Evolutionary conservation across 129 eudicot species (phyloP).

Genomic region (Artemisia argyi): DNA sequence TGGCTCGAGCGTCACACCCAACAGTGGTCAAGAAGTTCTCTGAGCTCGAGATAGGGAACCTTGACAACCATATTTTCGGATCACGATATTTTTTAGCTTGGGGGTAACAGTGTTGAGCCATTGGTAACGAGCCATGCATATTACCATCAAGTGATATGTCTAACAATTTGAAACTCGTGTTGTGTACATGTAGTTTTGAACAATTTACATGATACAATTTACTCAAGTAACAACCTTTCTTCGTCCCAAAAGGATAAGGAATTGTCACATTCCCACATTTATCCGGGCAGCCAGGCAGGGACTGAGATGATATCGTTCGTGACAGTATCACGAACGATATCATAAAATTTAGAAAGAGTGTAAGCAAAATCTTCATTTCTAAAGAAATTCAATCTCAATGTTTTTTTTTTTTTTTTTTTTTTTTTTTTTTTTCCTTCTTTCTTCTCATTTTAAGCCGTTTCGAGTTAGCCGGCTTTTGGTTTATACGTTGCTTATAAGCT

Average conservation of each 20-base stretch:
- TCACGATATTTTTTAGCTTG: background rate
- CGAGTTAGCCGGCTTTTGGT: slow-evolving; percentile 6
- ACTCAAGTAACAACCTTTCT: slow-evolving; percentile 23
- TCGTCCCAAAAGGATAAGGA: slow-evolving; percentile 25
- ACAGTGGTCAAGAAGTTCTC: slow-evolving; percentile 23
- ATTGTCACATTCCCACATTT: slow-evolving; percentile 23
- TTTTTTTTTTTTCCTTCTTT: too few relatives aligned
- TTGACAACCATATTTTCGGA: slow-evolving; percentile 4
- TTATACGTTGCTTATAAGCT: slow-evolving; percentile 1
- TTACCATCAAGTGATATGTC: slow-evolving; percentile 15
- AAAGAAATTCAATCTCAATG: background rate
- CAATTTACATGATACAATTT: slow-evolving; percentile 18
- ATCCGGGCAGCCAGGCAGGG: slow-evolving; percentile 27
- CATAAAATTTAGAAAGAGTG: background rate
- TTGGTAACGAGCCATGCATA: slow-evolving; percentile 20
- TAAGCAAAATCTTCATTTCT: background rate
- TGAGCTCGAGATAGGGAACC: slow-evolving; percentile 25
- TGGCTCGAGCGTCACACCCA: slow-evolving; percentile 37
- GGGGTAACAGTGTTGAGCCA: slow-evolving; percentile 23
- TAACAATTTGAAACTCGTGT: slow-evolving; percentile 8
- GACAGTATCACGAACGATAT: slow-evolving; percentile 2
- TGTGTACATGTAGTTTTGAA: background rate
- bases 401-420: background rate
- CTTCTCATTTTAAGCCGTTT: background rate
- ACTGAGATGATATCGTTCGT: slow-evolving; percentile 9